These are phyloP conservation scores for Microdochium bolleyi DNA, from an alignment of 2,329 filamentous ascomycete genomes.

Conservation along the genomic window DNA sequence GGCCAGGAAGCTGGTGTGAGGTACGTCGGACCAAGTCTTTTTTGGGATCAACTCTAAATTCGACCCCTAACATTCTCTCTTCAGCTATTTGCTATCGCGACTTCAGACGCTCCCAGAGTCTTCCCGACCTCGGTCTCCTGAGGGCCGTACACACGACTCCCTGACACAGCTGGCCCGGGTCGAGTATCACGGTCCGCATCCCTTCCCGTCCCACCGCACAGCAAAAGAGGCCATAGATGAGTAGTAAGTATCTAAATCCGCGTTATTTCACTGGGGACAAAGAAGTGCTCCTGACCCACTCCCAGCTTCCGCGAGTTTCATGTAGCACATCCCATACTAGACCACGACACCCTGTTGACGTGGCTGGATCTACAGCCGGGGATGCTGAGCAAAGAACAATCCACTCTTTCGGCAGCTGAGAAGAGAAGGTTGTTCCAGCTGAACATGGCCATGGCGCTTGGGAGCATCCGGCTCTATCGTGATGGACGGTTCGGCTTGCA, in stretches of 20 bases:
- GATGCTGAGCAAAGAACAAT: no score
- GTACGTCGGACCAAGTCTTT: not conserved
- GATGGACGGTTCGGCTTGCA: no score
- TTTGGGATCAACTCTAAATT: not conserved
- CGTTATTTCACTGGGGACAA: not conserved
- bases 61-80: not conserved
- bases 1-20: not conserved
- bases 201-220: not conserved
- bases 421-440: no score
- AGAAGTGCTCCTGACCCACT: not conserved
- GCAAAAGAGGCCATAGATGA: not conserved
- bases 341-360: no score
- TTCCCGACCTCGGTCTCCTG: not conserved
- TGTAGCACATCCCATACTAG: not conserved
- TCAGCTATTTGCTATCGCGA: not conserved
- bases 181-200: not conserved
- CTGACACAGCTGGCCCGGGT: not conserved
- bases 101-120: not conserved
- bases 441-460: no score
- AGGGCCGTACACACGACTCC: not conserved
- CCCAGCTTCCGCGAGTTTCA: not conserved
- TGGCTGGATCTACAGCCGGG: no score
- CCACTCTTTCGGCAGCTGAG: no score
- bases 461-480: no score
- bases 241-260: not conserved